Base-by-base conservation (phyloP, 2,329 filamentous ascomycete species). In the Botryotinia convoluta region DNA sequence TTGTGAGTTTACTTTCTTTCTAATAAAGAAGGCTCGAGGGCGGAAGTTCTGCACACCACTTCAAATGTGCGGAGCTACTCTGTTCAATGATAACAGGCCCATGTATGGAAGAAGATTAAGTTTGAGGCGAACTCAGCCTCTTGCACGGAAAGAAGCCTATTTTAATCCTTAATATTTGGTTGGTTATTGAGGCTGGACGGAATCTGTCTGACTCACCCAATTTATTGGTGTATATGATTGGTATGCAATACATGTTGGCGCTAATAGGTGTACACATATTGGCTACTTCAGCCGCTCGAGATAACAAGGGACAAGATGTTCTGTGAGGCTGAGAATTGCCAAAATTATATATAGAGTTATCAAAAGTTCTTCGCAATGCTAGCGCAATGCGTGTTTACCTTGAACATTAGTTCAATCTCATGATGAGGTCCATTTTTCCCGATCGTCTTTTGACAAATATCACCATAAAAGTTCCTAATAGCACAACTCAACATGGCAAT, bases 401-500 rank as follows among this genome's bases (percentile, higher is more conserved):
- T 32, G 10, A 26, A 37, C 8, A 2, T 26, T n/a, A 26, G 0
- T 48, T 10, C 29, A 48, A 26, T 16, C 4, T 35, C 29, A 65
- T 65, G n/a, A 48, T 65, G 42, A 48, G 44, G 20, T 22, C 62
- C 20, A 35, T 65, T 26, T 3, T 65, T 9, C 62, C 42, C 32
- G 12, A 26, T 32, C 62, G 62, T 35, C 42, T 18, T 48, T 26
- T 65, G 2, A 48, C 62, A 37, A 65, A 65, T 26, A 48, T 65
- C 29, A 65, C 62, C 29, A 48, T 65, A 26, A 22, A 48, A 35
- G 62, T 65, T 16, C 42, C 62, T 1, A 65, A 48, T 14, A 65
- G 18, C 18, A 48, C 62, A 48, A 65, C 62, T 35, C 44, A 65
- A 65, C 62, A 65, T 65, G 62, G 29, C 44, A 65, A 65, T 35